Conservation (phyloP, 805 yeast genomes). For the Pichia pseudocactophila region DNA sequence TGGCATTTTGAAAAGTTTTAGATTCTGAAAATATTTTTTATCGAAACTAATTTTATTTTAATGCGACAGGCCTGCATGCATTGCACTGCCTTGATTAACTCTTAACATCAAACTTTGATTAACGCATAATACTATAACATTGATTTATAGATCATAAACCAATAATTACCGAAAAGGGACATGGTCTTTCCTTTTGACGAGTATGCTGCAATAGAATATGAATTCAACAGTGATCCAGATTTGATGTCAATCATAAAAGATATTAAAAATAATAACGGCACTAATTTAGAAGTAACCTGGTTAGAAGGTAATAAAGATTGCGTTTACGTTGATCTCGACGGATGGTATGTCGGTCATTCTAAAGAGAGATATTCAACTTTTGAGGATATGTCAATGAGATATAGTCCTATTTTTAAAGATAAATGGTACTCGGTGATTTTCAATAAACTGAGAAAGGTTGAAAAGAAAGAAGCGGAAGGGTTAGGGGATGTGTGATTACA, state of each 20-base stretch:
- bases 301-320: not conserved
- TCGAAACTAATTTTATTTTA: too few species aligned
- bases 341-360: constrained; percentile 19
- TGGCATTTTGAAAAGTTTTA: not conserved
- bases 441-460: constrained; percentile 8
- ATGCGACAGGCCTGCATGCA: too few species aligned
- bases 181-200: too few species aligned
- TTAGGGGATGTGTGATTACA: not conserved
- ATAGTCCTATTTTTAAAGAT: constrained; percentile 12
- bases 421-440: constrained; percentile 13
- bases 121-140: too few species aligned
- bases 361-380: constrained; percentile 21
- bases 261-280: not conserved
- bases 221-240: too few species aligned
- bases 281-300: constrained; percentile 5
- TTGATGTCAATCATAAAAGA: too few species aligned
- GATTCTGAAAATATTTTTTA: too few species aligned
- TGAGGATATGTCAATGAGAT: constrained; percentile 20
- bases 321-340: constrained; percentile 18
- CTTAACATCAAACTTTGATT: too few species aligned
- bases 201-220: too few species aligned
- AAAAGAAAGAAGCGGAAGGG: not conserved
- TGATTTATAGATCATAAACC: too few species aligned
- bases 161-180: too few species aligned
- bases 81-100: too few species aligned